Conservation (phyloP, 129 eudicot species). For the Deinandra increscens region DNA sequence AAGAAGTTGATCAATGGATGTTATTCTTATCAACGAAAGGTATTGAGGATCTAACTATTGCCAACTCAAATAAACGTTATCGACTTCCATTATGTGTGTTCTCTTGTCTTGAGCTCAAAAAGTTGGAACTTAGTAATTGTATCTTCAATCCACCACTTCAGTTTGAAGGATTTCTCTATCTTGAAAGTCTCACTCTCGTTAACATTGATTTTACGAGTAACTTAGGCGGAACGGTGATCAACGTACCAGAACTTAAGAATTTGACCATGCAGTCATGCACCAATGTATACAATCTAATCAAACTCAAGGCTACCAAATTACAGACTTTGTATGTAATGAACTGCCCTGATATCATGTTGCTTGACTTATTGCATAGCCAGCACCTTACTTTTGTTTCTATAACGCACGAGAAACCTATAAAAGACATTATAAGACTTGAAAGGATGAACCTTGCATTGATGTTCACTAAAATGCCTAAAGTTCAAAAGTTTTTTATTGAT, state of each 20-base stretch:
- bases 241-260: conserved; percentile 13
- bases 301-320: conserved; percentile 7
- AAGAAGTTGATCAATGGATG: conserved; percentile 33
- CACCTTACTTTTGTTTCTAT: not conserved
- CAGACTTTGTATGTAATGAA: not conserved
- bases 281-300: conserved; percentile 10
- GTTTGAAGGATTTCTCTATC: conserved; percentile 15
- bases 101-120: conserved; percentile 14
- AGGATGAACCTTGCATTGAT: not conserved
- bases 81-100: conserved; percentile 5
- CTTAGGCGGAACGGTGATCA: not conserved
- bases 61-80: not conserved
- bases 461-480: not conserved
- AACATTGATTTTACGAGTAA: not conserved
- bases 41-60: conserved; percentile 4
- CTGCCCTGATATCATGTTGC: conserved; percentile 12
- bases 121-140: not conserved
- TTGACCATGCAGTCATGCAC: not conserved
- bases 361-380: not conserved
- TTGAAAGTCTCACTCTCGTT: not conserved
- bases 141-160: conserved; percentile 10
- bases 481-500: not conserved
- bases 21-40: conserved; percentile 19
- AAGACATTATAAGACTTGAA: not conserved
- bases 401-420: not conserved